Evolutionary conservation across 2,329 filamentous ascomycete genomes (phyloP), one percentile per base, ranked within the genome.

Genomic region (Aspergillus fijiensis): DNA sequence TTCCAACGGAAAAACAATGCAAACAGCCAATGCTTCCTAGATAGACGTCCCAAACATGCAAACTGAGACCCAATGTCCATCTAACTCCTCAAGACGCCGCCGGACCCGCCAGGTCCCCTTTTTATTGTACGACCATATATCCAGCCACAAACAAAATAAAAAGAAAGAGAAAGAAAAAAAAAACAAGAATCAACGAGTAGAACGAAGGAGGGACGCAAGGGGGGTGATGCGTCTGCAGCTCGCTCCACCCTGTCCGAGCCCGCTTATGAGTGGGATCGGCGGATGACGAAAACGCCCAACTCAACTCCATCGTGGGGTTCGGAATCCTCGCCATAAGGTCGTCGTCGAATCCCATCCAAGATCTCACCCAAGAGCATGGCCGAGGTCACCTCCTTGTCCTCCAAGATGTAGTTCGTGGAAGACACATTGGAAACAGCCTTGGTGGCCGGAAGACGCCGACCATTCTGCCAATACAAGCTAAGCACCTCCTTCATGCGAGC

Each of bases 331-430:
- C 66, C 76, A 65, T 84, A 84, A 25, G 78, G 76, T 59, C 81
- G 77, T 54, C 77, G 79, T 45, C 78, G 79, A n/a, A 88, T 82
- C 5, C 84, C 84, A 49, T 87, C 81, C 49, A 86, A 74, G 14
- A 88, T 81, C 64, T 86, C 82, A 60, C 84, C 79, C 47, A 87
- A 79, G n/a, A 87, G 73, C 66, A 83, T 82, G 23, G 83, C 79
- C 0, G 83, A 80, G 1, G 81, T 83, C 50, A 84, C 70, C 53
- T 83, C 80, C 53, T 79, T 75, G 61, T 74, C 70, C 61, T 72
- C 60, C 65, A 75, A 56, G 53, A 72, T 60, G 59, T 72, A 69
- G 54, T 64, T 69, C 2, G 69, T 61, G 23, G 67, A 42, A 42
- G 39, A 62, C n/a, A 68, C 55, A 60, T 64, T 62, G 10, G 68